Conservation (phyloP, 768 basidiomycete genomes). For the Termitomyces sp. region DNA sequence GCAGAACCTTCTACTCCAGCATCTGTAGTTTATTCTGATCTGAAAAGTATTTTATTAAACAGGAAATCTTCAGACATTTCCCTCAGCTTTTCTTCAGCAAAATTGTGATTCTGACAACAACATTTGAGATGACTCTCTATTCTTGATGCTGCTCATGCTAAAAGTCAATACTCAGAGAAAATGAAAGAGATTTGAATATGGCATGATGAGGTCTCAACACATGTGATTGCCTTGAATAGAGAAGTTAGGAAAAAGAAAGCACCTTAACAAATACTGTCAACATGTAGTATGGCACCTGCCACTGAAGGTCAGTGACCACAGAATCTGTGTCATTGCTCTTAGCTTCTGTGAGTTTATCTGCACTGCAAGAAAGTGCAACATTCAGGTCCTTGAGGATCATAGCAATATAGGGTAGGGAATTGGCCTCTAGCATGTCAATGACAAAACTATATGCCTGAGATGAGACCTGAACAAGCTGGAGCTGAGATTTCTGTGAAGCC, state of each 20-base stretch:
- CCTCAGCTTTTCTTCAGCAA: too few species aligned
- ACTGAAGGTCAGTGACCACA: conserved; percentile 59
- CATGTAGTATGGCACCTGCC: conserved; percentile 83
- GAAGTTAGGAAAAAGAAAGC: conserved; percentile 50
- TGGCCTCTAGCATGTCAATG: conserved; percentile 59
- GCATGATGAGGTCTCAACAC: conserved; percentile 58
- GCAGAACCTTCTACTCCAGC: too few species aligned
- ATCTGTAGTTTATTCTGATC: too few species aligned
- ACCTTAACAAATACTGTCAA: conserved; percentile 65
- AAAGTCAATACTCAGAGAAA: too few species aligned
- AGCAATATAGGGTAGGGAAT: conserved; percentile 39
- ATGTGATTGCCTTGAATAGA: conserved; percentile 42
- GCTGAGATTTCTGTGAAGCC: conserved; percentile 60
- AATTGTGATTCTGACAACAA: too few species aligned
- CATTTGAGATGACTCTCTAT: too few species aligned
- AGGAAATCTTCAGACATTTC: too few species aligned
- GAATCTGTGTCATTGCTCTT: conserved; percentile 42
- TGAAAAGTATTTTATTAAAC: too few species aligned
- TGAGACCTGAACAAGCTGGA: conserved; percentile 68
- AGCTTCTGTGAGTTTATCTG: conserved; percentile 32
- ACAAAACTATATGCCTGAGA: conserved; percentile 81
- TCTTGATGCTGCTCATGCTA: too few species aligned
- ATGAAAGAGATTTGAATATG: too few species aligned
- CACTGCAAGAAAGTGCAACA: conserved; percentile 40
- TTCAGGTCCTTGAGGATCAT: conserved; percentile 56